Percentiles rank a stretch among this genome's conserved stretches.
Evolutionary conservation across 1,139 yeast genomes (phyloP).

Genomic region (Saccharomycopsis hybrid): DNA sequence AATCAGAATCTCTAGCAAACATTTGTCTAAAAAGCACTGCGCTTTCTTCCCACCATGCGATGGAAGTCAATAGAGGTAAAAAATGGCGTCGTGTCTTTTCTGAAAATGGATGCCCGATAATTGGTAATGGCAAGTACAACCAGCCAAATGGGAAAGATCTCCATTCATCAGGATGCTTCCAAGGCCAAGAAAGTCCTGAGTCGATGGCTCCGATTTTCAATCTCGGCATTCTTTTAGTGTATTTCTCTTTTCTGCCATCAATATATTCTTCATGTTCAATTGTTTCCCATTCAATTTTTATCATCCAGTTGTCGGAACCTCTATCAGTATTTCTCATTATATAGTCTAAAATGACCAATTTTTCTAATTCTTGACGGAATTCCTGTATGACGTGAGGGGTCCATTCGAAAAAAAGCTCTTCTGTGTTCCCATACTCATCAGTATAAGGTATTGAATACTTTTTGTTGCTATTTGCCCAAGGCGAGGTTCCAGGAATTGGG

Average conservation of each 20-base stretch:
- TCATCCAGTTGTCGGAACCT: constrained; percentile 77
- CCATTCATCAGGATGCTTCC: constrained; percentile 85
- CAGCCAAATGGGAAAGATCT: constrained; percentile 77
- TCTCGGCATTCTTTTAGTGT: no score
- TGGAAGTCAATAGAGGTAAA: constrained; percentile 52
- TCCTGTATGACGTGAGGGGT: constrained; percentile 42
- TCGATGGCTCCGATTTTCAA: constrained; percentile 70
- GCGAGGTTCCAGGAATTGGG: constrained; percentile 46
- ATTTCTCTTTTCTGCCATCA: constrained; percentile 22
- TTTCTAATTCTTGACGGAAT: constrained; percentile 59
- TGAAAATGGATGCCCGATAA: constrained; percentile 67
- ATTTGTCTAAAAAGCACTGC: constrained; percentile 40
- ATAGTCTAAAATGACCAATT: constrained; percentile 64
- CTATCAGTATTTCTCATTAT: constrained; percentile 73
- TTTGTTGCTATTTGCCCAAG: constrained; percentile 22
- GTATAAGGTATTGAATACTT: constrained; percentile 18
- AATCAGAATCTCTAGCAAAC: constrained; percentile 53
- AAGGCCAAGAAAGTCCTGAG: constrained; percentile 70
- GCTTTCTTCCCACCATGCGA: constrained; percentile 67
- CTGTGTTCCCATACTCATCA: constrained; percentile 11
- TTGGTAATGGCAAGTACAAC: constrained; percentile 57
- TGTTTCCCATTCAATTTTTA: constrained; percentile 45
- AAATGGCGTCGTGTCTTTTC: constrained; percentile 50
- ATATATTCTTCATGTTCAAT: no score
- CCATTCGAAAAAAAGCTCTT: constrained; percentile 42